Evolutionary conservation across 2,329 filamentous ascomycete species (phyloP), one percentile per base, ranked within the genome.

Genomic region (Coniochaeta sp.): DNA sequence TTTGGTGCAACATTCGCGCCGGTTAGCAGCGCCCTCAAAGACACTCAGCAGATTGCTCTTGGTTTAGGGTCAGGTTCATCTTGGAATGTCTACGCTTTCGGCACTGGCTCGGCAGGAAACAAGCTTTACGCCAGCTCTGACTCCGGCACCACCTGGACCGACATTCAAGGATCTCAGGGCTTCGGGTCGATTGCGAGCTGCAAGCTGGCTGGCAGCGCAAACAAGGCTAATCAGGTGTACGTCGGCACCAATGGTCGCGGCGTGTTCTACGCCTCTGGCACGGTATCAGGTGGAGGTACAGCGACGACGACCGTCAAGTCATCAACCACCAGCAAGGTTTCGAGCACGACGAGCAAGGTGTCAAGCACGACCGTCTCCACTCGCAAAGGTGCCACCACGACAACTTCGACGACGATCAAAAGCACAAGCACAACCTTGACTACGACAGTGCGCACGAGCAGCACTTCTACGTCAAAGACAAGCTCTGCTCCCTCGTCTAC

Each of bases 211-310:
- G 79, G 79, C 1, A 80, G 77, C 58, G 75, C 72, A 1, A 81
- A 81, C 60, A 72, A 73, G 8, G 73, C 74, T 2, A 73, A 74
- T 1, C 70, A 77, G 58, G 77, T 81, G 0, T 81, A 80, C 54
- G 78, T 81, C 17, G 79, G 79, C 0, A 81, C 79, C 2, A 81
- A 81, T 59, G 79, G 79, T 0, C 74, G 78, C 1, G 78, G 79
- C 16, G 77, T 79, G 5, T 72, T 81, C 59, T 75, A 71, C 60
- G 74, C 70, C 3, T 64, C 64, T 34, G 68, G 67, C 14, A 62
- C 62, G 19, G 38, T 69, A 34, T 60, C 60, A 26, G 65, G 65
- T 5, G 57, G 61, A 17, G n/a, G 22, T 12, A 47, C 44, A 28
- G 16, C n/a, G 3, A 44, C 38, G 16, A 62, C 54, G 19, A 56